phyloP scores from a whole-genome alignment of 1,284 basidiomycete genomes.

The Rhodotorula glutinis region DNA sequence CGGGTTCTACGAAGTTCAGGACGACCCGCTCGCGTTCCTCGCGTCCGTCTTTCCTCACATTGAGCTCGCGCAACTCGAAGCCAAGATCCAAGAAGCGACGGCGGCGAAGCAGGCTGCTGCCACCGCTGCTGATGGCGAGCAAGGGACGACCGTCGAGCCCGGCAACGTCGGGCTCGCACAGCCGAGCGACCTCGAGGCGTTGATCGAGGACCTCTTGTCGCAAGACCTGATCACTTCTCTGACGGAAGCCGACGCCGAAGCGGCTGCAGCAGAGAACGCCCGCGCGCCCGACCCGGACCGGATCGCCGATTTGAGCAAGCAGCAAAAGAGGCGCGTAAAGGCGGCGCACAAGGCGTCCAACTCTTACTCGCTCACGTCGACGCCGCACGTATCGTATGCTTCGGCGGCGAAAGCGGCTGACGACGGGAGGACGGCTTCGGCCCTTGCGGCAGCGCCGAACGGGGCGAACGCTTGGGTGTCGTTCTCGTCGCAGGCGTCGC shows the following conservation, averaged over 20 bases:
- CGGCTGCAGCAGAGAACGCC: slow-evolving; percentile 4
- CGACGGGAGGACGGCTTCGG: neutral
- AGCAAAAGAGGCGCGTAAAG: slow-evolving; percentile 23
- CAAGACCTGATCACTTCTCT: slow-evolving; percentile 17
- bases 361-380: slow-evolving; percentile 27
- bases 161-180: too few species aligned
- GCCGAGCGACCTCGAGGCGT: slow-evolving; percentile 24
- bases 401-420: neutral
- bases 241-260: slow-evolving; percentile 16
- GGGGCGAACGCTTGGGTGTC: slow-evolving; percentile 31
- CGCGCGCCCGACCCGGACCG: slow-evolving; percentile 10
- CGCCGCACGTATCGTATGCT: slow-evolving; percentile 4
- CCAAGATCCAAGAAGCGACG: slow-evolving; percentile 10
- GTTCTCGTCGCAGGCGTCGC: slow-evolving; percentile 24
- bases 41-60: slow-evolving; percentile 33
- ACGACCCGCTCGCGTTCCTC: slow-evolving; percentile 38
- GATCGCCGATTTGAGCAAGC: slow-evolving; percentile 3
- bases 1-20: slow-evolving; percentile 8
- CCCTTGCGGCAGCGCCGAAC: neutral
- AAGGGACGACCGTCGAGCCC: too few species aligned
- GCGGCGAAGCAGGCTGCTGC: slow-evolving; percentile 4
- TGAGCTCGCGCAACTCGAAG: slow-evolving; percentile 17
- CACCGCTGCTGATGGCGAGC: too few species aligned
- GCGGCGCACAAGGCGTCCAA: slow-evolving; percentile 19
- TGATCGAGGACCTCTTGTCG: slow-evolving; percentile 32